Conservation (phyloP, 1,284 basidiomycete species). For the Puccinia novopanici region DNA sequence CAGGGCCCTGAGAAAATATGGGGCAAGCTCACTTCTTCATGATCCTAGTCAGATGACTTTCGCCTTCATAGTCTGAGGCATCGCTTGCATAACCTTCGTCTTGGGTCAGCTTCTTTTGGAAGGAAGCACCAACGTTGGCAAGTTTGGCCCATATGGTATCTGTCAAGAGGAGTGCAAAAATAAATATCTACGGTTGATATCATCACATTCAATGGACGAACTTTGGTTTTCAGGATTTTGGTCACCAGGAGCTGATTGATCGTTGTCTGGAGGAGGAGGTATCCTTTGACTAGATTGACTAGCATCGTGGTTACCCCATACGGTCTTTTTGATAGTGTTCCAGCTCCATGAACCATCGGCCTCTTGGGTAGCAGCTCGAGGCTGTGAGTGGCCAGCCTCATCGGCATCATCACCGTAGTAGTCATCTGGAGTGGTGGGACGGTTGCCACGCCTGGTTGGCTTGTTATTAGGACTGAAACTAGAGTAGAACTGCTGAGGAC, state of each 20-base stretch:
- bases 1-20: not conserved
- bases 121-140: constrained; percentile 23
- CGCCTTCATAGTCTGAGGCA: constrained; percentile 47
- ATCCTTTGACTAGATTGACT: not conserved
- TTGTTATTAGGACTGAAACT: not conserved
- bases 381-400: not conserved
- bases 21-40: constrained; percentile 45
- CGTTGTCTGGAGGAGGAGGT: not conserved
- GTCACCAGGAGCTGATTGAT: constrained; percentile 14
- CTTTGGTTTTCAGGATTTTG: constrained; percentile 14
- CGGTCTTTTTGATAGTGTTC: constrained; percentile 44
- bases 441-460: constrained; percentile 15
- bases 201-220: not conserved
- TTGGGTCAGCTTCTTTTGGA: constrained; percentile 41
- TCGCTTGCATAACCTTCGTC: constrained; percentile 51
- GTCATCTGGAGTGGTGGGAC: not conserved
- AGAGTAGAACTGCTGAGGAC: not conserved
- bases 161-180: not conserved
- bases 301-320: constrained; percentile 41
- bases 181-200: too few species aligned
- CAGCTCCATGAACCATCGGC: constrained; percentile 38
- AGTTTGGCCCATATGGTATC: constrained; percentile 44
- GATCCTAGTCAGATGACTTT: constrained; percentile 50
- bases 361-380: constrained; percentile 11
- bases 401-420: not conserved